Conservation (phyloP, 1,284 basidiomycete species). For the Rhodofomes roseus region DNA sequence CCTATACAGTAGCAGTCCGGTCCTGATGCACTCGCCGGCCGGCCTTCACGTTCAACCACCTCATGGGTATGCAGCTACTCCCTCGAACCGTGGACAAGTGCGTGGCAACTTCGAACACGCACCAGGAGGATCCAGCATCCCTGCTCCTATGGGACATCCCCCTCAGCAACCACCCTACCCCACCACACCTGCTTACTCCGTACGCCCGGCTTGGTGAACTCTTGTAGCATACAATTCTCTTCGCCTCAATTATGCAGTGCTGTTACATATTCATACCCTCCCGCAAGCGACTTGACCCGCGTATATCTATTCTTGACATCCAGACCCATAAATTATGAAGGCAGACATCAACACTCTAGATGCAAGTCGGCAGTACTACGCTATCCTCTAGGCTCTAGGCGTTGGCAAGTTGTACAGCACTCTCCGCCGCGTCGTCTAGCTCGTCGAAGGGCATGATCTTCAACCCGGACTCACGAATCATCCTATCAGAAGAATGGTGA, state of each 20-base stretch:
- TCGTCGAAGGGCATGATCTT: constrained; percentile 91
- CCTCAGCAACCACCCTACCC: constrained; percentile 19
- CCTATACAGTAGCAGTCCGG: constrained; percentile 67
- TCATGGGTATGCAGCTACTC: constrained; percentile 23
- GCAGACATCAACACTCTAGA: no score
- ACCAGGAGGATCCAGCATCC: constrained; percentile 16
- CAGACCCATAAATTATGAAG: no score
- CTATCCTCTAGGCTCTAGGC: constrained; percentile 12
- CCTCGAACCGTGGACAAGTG: constrained; percentile 21
- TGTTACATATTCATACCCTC: constrained; percentile 21
- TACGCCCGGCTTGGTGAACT: constrained; percentile 39
- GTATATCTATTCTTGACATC: constrained; percentile 2
- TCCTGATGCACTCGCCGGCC: constrained; percentile 52
- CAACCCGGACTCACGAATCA: constrained; percentile 90
- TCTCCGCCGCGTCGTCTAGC: constrained; percentile 82
- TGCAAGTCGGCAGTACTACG: no score
- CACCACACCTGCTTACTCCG: constrained; percentile 27
- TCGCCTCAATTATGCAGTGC: constrained; percentile 26
- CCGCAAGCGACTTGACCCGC: constrained; percentile 2
- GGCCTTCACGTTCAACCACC: constrained; percentile 14
- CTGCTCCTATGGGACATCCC: constrained; percentile 20
- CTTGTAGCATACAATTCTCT: constrained; percentile 19
- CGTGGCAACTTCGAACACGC: constrained; percentile 23
- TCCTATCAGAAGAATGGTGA: constrained; percentile 40
- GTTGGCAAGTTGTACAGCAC: constrained; percentile 72